Base-by-base conservation (phyloP, 495 filamentous ascomycete species). In the Margaritispora aquatica region DNA sequence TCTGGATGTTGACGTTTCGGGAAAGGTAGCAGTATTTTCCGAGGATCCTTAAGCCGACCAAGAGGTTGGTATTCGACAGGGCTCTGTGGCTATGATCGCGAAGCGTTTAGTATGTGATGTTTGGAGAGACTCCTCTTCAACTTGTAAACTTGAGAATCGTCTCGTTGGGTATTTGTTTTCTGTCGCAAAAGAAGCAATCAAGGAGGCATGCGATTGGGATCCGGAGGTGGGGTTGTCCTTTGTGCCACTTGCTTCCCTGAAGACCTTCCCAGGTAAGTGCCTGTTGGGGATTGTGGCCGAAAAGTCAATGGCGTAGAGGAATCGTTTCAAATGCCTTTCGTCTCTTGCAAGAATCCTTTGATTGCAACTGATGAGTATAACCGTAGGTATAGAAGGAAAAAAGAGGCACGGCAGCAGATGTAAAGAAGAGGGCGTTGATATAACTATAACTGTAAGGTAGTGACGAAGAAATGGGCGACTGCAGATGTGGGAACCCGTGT, bases 11-110 rank as follows among this genome's bases (percentile, higher is more conserved):
- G 60, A 26, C 38, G 55, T 58, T 38, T 54, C 41, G 27, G 54
- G 50, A 57, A 55, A 5, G 46, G 46, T 2, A 44, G 41, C 29
- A 57, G 59, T 62, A 57, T 62, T 44, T 62, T n/a, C 50, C 55
- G 60, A 58, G 21, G 26, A 58, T 38, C 55, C 60, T 55, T 54
- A 55, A 48, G 36, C 36, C 49, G 29, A 31, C 48, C n/a, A 48
- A 58, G 19, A 54, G 26, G 54, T 26, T 27, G 38, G 47, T 54
- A 62, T 47, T 53, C 54, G n/a, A 50, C 34, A 22, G 38, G 11
- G 13, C 38, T 10, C 55, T 54, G n/a, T 50, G 47, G 10, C 10
- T 26, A 58, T 48, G n/a, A n/a, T n/a, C n/a, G n/a, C n/a, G n/a
- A n/a, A n/a, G n/a, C n/a, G n/a, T n/a, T n/a, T n/a, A n/a, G n/a